phyloP scores from a whole-genome alignment of 352 stramenopile species.

The Pythium sukuiense region DNA sequence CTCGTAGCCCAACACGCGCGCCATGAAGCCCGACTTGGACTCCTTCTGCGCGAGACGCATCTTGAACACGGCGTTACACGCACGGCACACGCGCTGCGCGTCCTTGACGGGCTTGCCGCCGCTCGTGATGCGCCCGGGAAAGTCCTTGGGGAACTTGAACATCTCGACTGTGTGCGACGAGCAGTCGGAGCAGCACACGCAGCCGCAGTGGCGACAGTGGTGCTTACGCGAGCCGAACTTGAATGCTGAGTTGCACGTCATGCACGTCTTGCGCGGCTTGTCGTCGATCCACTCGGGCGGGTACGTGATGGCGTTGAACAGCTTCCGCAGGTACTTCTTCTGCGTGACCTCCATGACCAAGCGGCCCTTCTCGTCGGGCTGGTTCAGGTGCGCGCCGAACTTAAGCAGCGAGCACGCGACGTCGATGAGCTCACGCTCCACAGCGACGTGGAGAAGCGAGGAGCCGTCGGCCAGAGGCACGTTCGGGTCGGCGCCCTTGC shows the following conservation, averaged over 20 bases:
- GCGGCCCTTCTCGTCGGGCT: constrained; percentile 64
- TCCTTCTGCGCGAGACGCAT: constrained; percentile 80
- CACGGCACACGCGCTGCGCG: constrained; percentile 77
- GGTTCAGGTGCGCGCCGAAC: constrained; percentile 72
- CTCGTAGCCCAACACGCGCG: constrained; percentile 79
- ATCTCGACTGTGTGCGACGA: constrained; percentile 78
- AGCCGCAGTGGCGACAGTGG: constrained; percentile 84
- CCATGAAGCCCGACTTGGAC: constrained; percentile 84
- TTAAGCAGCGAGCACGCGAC: constrained; percentile 72
- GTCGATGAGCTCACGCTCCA: constrained; percentile 81
- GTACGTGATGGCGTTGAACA: constrained; percentile 74
- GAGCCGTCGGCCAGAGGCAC: constrained; percentile 79
- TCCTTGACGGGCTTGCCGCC: constrained; percentile 76
- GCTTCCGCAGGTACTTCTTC: constrained; percentile 81
- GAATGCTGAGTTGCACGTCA: constrained; percentile 70
- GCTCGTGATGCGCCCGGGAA: constrained; percentile 61
- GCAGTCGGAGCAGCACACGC: constrained; percentile 85
- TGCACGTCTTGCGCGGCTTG: constrained; percentile 69
- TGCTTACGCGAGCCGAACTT: constrained; percentile 81
- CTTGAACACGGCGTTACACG: constrained; percentile 86
- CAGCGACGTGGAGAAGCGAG: constrained; percentile 78
- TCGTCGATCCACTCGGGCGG: constrained; percentile 82
- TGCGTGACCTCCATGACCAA: constrained; percentile 77
- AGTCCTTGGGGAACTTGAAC: constrained; percentile 83
- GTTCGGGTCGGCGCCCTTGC: constrained; percentile 63